These are phyloP conservation scores for Kluyveromyces sp. DNA, from an alignment of 1,139 yeast species.

Conservation along the genomic window DNA sequence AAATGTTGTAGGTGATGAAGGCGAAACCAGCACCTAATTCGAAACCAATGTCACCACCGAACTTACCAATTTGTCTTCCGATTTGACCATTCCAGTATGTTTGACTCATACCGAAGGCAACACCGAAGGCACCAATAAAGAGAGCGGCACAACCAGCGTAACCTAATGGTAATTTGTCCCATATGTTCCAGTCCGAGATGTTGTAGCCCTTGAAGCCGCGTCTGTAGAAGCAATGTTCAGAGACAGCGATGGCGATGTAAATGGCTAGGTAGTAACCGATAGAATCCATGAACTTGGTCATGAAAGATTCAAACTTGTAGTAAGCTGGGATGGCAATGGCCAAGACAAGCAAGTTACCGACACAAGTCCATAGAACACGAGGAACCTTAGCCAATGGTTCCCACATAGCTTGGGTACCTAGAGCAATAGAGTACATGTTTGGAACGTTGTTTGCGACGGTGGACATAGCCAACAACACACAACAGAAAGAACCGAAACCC, in stretches of 20 bases:
- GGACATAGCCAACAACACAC: slow-evolving; percentile 74
- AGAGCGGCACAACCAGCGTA: slow-evolving; percentile 70
- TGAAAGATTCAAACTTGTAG: slow-evolving; percentile 60
- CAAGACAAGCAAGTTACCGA: slow-evolving; percentile 67
- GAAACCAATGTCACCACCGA: slow-evolving; percentile 84
- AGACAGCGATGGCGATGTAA: slow-evolving; percentile 60
- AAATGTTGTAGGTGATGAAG: slow-evolving; percentile 50
- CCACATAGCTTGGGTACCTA: slow-evolving; percentile 81
- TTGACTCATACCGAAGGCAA: slow-evolving; percentile 79
- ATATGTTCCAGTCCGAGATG: slow-evolving; percentile 52
- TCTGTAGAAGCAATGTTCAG: slow-evolving; percentile 76
- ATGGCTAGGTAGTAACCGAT: slow-evolving; percentile 88
- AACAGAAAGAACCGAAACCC: slow-evolving; percentile 85
- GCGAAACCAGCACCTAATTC: slow-evolving; percentile 70
- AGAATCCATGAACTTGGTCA: slow-evolving; percentile 81
- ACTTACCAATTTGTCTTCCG: slow-evolving; percentile 52
- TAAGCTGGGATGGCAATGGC: slow-evolving; percentile 87
- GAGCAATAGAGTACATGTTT: slow-evolving; percentile 82
- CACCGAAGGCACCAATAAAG: slow-evolving; percentile 80
- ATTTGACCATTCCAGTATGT: slow-evolving; percentile 73
- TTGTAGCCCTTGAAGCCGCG: slow-evolving; percentile 56
- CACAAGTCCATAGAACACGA: slow-evolving; percentile 71
- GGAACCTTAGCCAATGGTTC: slow-evolving; percentile 64
- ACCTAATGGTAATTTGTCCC: slow-evolving; percentile 59
- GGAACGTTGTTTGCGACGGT: slow-evolving; percentile 89